Base-by-base conservation (phyloP, 192 early-diverging fungal species). In the Dissophora globulifera region DNA sequence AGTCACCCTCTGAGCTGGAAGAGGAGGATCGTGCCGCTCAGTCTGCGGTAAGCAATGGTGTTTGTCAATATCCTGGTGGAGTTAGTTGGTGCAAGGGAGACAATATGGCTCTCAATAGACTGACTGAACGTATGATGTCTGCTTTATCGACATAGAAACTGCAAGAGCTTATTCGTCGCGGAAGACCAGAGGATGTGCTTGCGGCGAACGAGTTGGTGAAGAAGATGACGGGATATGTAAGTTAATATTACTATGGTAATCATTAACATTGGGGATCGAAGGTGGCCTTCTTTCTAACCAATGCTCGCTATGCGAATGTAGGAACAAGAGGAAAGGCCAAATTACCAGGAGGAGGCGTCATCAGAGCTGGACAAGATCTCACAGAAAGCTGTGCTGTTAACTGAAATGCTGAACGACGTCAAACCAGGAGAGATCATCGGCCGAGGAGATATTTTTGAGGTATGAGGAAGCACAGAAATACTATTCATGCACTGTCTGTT, bases 161-260 rank as follows among this genome's bases (percentile, higher is more conserved):
- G 64, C 95, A 99, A 84, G 98, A 98, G 66, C 87, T 99, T 30
- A 89, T 99, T 53, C 89, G 98, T 8, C 81, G 94, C 13, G 97
- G 94, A 19, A 93, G 93, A 46, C 96, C 97, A 1, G 88, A 91
- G 45, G 96, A 97, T 69, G 79, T 99, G 41, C 89, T 91, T 41
- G 94, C 97, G 62, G 98, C 98, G 13, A 99, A 99, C 43, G 91
- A 94, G 60, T 79, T 99, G 54, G 98, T 99, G 92, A 98, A 99
- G 78, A 85, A 97, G 47, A 95, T 99, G 86, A 89, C 97, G 8
- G 98, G 98, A 47, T 99, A 97, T 69, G 67, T 69, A 54, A 30
- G 67, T 58, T 35, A 35, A 32, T 32, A n/a, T n/a, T n/a, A n/a
- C n/a, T n/a, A 9, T 45, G 17, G 43, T 45, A 17, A 7, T 40